Evolutionary conservation across 2,329 filamentous ascomycete species (phyloP), one percentile per base, ranked within the genome.

Genomic region (Bertia moriformis): DNA sequence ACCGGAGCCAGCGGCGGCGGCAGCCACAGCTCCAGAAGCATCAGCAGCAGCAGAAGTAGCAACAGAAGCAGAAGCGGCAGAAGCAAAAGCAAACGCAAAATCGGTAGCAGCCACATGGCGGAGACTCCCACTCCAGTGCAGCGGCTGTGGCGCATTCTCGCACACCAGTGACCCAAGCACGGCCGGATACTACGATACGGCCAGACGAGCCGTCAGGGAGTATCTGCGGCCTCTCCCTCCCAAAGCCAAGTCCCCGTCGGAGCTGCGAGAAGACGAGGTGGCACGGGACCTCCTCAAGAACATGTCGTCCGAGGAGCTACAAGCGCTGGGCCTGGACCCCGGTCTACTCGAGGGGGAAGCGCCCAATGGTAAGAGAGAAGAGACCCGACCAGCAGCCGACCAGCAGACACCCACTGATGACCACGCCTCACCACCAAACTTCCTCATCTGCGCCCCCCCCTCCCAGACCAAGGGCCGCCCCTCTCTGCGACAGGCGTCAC

Each of bases 401-500:
- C n/a, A n/a, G n/a, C n/a, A n/a, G n/a, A n/a, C n/a, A 15, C 13
- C 18, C 4, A 17, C 42, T 10, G 32, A 33, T 20, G 20, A 19
- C 19, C 20, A 14, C 13, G 19, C 36, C 17, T 14, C 27, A 22
- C 19, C 33, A 22, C 18, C 37, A 14, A 39, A 33, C 24, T 18
- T 41, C 18, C 17, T 20, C n/a, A 19, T 20, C 14, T 13, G 14
- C 7, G 24, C n/a, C n/a, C 14, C 19, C 7, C 39, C 3, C n/a
- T 41, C 15, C 4, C n/a, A n/a, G n/a, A n/a, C 32, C 44, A 52
- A 2, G 62, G 62, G 41, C 49, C 60, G 3, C 83, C n/a, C n/a
- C 83, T 1, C 59, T 93, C 4, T 98, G 91, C 60, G 82, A 91
- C 48, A 76, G 91, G 50, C 98, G 91, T 51, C 87, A 95, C 55